phyloP scores from a whole-genome alignment of 2,329 filamentous ascomycete genomes.

The Xylaria sp. region DNA sequence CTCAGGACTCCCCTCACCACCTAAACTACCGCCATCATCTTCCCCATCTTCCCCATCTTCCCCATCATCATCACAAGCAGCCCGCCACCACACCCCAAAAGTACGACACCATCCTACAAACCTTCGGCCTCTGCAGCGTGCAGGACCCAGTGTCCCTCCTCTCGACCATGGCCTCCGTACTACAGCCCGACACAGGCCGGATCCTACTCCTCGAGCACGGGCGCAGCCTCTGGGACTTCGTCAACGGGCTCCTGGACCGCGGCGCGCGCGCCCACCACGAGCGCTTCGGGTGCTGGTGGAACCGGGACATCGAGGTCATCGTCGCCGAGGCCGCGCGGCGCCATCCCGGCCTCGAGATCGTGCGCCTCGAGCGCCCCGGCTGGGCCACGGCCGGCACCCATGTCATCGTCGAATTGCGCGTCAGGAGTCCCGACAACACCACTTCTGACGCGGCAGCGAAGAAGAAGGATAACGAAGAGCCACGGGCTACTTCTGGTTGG shows the following conservation, averaged over 20 bases:
- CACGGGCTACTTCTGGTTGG: too few relatives aligned
- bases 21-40: conserved; percentile 43
- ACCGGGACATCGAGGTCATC: conserved; percentile 64
- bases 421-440: conserved; percentile 40
- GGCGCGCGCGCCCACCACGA: conserved; percentile 61
- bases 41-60: conserved; percentile 43
- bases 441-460: too few relatives aligned
- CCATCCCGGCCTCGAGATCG: conserved; percentile 62
- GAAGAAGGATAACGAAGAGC: too few relatives aligned
- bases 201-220: conserved; percentile 70
- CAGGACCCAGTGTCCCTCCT: conserved; percentile 61
- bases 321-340: conserved; percentile 54
- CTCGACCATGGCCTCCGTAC: conserved; percentile 55
- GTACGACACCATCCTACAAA: conserved; percentile 69
- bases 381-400: conserved; percentile 62
- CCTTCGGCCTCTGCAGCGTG: conserved; percentile 69
- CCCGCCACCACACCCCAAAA: conserved; percentile 51
- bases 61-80: too few relatives aligned
- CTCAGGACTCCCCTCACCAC: conserved; percentile 48
- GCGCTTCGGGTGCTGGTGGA: conserved; percentile 72
- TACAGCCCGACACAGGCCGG: conserved; percentile 61
- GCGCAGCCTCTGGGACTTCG: conserved; percentile 55
- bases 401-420: conserved; percentile 62
- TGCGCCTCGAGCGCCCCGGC: conserved; percentile 58
- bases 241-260: conserved; percentile 63